Conservation (phyloP, 2,329 filamentous ascomycete genomes). For the Penicillium sp. region DNA sequence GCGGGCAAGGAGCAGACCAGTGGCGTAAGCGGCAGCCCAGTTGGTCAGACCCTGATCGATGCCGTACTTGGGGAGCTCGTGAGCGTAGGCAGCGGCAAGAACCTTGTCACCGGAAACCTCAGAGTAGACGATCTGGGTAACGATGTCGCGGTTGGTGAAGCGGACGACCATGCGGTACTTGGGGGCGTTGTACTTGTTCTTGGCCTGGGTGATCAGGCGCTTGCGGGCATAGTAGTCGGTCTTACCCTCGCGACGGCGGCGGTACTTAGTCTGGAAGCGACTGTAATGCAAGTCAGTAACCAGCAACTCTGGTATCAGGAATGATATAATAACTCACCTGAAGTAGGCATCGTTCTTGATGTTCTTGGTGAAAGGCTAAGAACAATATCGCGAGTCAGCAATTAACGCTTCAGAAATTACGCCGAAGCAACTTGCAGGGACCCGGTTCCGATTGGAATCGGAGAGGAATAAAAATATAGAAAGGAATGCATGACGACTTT, state of each 20-base stretch:
- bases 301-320: background rate
- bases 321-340: slow-evolving; percentile 63
- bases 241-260: slow-evolving; percentile 92
- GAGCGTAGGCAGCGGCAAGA: slow-evolving; percentile 84
- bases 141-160: slow-evolving; percentile 99
- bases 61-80: slow-evolving; percentile 97
- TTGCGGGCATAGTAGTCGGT: slow-evolving; percentile 99
- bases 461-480: slow-evolving; percentile 18
- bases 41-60: slow-evolving; percentile 99
- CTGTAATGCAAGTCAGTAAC: slow-evolving; percentile 48
- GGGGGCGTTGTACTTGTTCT: slow-evolving; percentile 99
- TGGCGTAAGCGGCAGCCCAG: slow-evolving; percentile 97
- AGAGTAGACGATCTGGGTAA: slow-evolving; percentile 93
- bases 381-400: slow-evolving; percentile 84
- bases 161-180: slow-evolving; percentile 99
- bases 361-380: slow-evolving; percentile 83
- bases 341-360: slow-evolving; percentile 99
- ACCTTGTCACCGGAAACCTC: slow-evolving; percentile 99
- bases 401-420: slow-evolving; percentile 92
- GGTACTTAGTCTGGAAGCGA: slow-evolving; percentile 99
- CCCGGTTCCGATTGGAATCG: slow-evolving; percentile 48
- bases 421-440: slow-evolving; percentile 99
- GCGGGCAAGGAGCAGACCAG: slow-evolving; percentile 93
- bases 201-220: slow-evolving; percentile 98
- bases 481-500: slow-evolving; percentile 16